Conservation (phyloP, 257 asterid genomes). For the Solanum arcanum region DNA sequence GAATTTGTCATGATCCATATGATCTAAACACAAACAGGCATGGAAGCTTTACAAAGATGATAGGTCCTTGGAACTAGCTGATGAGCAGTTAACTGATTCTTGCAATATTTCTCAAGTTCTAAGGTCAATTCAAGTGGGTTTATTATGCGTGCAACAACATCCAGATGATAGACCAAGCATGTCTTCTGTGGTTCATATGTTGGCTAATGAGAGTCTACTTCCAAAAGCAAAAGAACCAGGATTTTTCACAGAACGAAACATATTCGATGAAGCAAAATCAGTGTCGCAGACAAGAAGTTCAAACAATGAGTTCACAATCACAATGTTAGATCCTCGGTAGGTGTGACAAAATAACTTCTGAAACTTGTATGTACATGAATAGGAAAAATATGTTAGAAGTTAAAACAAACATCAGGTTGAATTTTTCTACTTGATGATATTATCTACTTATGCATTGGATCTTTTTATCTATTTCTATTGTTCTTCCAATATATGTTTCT, state of each 20-base stretch:
- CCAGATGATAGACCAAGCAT: background rate
- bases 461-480: background rate
- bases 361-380: background rate
- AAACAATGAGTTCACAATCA: background rate
- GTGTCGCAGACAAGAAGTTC: background rate
- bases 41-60: slow-evolving; percentile 1
- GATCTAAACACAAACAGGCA: background rate
- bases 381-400: background rate
- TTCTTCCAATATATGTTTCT: background rate
- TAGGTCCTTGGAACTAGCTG: background rate
- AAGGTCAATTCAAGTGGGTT: background rate
- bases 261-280: background rate
- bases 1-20: background rate
- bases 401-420: background rate
- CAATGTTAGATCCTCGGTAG: background rate
- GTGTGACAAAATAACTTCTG: background rate
- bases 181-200: background rate
- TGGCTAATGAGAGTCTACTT: background rate
- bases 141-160: background rate
- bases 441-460: background rate
- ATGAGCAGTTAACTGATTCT: background rate
- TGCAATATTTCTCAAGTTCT: background rate
- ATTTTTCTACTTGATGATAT: background rate
- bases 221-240: background rate
- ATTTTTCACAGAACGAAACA: background rate